Base-by-base conservation (phyloP, 208 protist genomes). In the Herpetomonas tarakana region DNA sequence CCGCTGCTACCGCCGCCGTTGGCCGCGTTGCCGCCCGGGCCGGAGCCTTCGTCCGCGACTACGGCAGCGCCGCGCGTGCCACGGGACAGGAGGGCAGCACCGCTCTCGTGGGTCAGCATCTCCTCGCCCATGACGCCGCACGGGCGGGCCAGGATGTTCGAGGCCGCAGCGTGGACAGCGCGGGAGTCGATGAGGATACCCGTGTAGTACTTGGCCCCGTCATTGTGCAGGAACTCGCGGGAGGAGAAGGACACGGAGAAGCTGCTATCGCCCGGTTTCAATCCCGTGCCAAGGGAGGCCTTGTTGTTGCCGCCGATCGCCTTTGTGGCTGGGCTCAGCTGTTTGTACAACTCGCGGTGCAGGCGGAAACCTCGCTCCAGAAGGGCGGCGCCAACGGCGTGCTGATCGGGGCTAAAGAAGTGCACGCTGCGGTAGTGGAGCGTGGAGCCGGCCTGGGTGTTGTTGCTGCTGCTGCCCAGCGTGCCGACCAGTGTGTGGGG, bases 151-250 rank as follows among this genome's bases (percentile, higher is more conserved):
- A 90, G 66, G 30, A 90, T 60, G 22, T 71, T 55, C 12, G 62
- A 54, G 18, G 76, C 73, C 11, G 71, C 80, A 56, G 69, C 76
- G 69, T 83, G 76, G 21, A 67, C 65, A 19, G 78, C 72, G 9
- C 83, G 71, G 30, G 57, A 56, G 62, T 90, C 77, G 41, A 90
- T 60, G 22, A 90, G 55, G 39, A 90, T 70, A 30, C 83, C 80
- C 28, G 63, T 72, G 52, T 75, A 77, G 1, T 49, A 49, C 16
- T 49, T 22, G 16, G 4, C 44, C 9, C 44, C 4, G 4, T 49
- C 44, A 4, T 18, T 49, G 4, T 11, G 16, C 11, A 49, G 9
- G 44, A 49, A 49, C 19, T 49, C 44, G 44, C 44, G 44, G 16
- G 44, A 49, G 9, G 44, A 49, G 19, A 49, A 49, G 19, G 44